Base-by-base conservation (phyloP, 192 early-diverging fungal genomes). In the Entophlyctis luteolus region DNA sequence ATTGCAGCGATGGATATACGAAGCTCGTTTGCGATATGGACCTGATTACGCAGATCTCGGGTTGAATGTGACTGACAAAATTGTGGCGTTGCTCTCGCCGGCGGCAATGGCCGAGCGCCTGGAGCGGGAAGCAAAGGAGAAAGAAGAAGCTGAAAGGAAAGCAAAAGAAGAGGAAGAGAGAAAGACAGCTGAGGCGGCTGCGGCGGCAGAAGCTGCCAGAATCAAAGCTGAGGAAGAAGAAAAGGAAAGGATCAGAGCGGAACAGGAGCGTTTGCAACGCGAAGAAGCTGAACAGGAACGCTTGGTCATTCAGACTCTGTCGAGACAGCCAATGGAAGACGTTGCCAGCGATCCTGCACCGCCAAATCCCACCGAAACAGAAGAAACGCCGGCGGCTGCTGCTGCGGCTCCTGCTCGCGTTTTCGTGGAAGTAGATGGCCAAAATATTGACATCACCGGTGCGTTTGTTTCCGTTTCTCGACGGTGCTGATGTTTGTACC, bases 361-460 rank as follows among this genome's bases (percentile, higher is more conserved):
- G 8, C 58, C 47, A 20, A 56, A 48, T 14, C 71, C 76, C 3
- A 53, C 69, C 4, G 66, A 20, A 34, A 59, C 35, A 14, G 48
- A 67, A 6, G 34, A 18, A 37, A 34, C 47, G n/a, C 57, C 53
- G 22, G 63, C 72, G 27, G 55, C 68, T 23, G 59, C 60, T 14
- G 71, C 73, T 5, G 63, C 49, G 0, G 49, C 77, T 36, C 63
- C 69, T 8, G 72, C 60, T 3, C 60, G 75, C 35, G 56, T 76
- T 8, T 65, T 74, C 31, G 65, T 96, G 0, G 87, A 77, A 39
- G 82, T 99, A 35, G 82, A 90, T 69, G 96, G 95, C 2, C 78
- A 84, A 36, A 62, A 80, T 63, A 80, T 95, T 0, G 95, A 99
- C 59, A 93, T 99, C 37, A 90, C 93, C 0, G 93, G 92, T 82